Base-by-base conservation (phyloP, 2,329 filamentous ascomycete species). In the Aspergillus piperis region DNA sequence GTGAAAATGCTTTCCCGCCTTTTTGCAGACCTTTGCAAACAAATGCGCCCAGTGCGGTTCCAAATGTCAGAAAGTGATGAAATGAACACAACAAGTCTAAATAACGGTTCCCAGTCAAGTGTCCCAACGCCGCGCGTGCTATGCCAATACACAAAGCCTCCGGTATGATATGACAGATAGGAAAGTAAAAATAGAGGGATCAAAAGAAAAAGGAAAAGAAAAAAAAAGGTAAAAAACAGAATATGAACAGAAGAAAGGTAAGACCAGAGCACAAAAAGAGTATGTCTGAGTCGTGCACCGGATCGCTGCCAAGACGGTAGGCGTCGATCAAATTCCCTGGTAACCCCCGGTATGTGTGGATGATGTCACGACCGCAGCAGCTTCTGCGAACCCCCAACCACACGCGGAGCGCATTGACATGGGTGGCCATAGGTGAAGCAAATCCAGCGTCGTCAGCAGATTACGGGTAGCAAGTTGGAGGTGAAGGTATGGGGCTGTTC, bases 101-200 rank as follows among this genome's bases (percentile, higher is more conserved):
- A 27, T 60, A 64, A 59, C 38, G 48, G 48, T 36, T 56, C 56
- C 59, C 59, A 61, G 59, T 58, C 57, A 53, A 60, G 54, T 54
- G 67, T 68, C 70, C 70, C 68, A 74, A 74, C 71, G 72, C 72
- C 72, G 67, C 66, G 71, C 64, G 71, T 73, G 72, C 72, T 73
- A 74, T 74, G 72, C 72, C 71, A 74, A 69, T 68, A 72, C 64
- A 70, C 65, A 68, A 63, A 61, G 61, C 62, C 66, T 63, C 66
- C 66, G 53, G 64, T 66, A 64, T 52, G 62, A 67, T 60, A 58
- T 57, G 56, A 58, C 38, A 23, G 48, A 49, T 53, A 63, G 59
- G 68, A 67, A 67, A 68, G 55, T 62, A 66, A 64, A 68, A 60
- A 63, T 47, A 63, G 64, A 63, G 59, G 60, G 62, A 63, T 59